Conservation (phyloP, 495 filamentous ascomycete genomes). For the Aspergillus hancockii region DNA sequence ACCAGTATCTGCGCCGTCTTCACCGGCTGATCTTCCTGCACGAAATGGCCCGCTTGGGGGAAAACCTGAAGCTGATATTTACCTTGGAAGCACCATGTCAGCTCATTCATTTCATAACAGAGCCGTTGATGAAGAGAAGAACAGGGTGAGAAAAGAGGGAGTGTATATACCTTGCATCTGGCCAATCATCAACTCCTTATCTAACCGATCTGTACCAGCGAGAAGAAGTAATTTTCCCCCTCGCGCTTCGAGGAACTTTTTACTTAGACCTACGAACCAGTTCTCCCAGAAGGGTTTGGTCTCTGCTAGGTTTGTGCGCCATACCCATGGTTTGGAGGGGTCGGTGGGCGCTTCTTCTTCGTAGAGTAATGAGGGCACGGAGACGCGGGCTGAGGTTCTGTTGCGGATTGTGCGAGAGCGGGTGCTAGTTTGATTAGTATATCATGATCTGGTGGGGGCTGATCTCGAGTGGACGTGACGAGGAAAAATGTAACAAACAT, state of each 20-base stretch:
- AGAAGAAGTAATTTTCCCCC: slow-evolving; percentile 90
- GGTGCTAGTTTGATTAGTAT: slow-evolving; percentile 43
- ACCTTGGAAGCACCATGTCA: slow-evolving; percentile 44
- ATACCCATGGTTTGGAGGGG: slow-evolving; percentile 60
- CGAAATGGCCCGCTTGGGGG: slow-evolving; percentile 92
- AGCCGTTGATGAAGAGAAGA: not conserved
- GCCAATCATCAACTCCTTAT: slow-evolving; percentile 93
- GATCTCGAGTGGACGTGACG: no score
- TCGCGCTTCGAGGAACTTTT: slow-evolving; percentile 79
- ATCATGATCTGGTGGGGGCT: no score
- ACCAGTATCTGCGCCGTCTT: slow-evolving; percentile 81
- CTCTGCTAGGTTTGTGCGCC: slow-evolving; percentile 80
- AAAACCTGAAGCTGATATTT: slow-evolving; percentile 96
- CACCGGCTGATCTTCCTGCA: slow-evolving; percentile 91
- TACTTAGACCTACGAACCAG: slow-evolving; percentile 87
- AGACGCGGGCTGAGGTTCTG: slow-evolving; percentile 72
- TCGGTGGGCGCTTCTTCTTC: slow-evolving; percentile 42
- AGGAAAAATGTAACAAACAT: slow-evolving; percentile 26
- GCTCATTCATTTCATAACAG: not conserved
- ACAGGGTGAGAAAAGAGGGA: not conserved
- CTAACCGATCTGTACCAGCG: slow-evolving; percentile 90
- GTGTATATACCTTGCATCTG: slow-evolving; percentile 83
- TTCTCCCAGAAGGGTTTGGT: slow-evolving; percentile 93
- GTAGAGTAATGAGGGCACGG: slow-evolving; percentile 79
- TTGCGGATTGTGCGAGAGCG: slow-evolving; percentile 89